Evolutionary conservation across 192 early-diverging fungal genomes (phyloP), one percentile per base, ranked within the genome.

Genomic region (Spinellus fusiger): DNA sequence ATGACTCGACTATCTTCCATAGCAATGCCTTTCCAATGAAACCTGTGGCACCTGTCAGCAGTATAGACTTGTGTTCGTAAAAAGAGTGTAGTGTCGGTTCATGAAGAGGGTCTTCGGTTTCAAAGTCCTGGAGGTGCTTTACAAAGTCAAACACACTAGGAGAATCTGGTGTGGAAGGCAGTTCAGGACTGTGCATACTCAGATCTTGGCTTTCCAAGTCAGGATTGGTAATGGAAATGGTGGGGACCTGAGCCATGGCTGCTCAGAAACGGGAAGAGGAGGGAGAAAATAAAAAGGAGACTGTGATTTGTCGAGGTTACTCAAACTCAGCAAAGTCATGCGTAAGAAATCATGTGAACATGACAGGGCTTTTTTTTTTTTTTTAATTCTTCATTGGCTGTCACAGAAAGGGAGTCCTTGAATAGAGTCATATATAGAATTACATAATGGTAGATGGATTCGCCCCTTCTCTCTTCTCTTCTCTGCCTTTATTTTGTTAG

Each of bases 1-100:
- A 48, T 4, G 73, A 65, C 1, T 69, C 55, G 7, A 81, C 22
- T 15, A 77, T 23, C 27, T 81, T 81, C 63, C 77, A 77, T 8
- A 82, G 57, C 10, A 82, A 49, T 1, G 77, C 74, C 49, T 82
- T 82, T 23, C 80, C 80, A 15, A 82, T 62, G 52, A 79, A 82
- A 4, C 80, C 80, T 1, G 80, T 79, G 10, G 73, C 75, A 7
- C 80, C 80, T 0, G 80, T 82, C 16, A 82, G 25, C 33, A 82
- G 70, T 32, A 82, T 64, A 48, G 69, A 65, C 20, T 59, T 76
- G 35, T 58, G 50, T 18, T 65, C 47, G 29, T 73, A 73, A 32
- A 73, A 69, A 2, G 46, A 31, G 1, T 27, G 44, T 0, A 59
- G 25, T 49, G 59, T 40, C 16, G 20, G 48, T 51, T 48, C 22